These are phyloP conservation scores for Trichomonas gallinae DNA, from an alignment of 208 protist species.

Conservation along the genomic window DNA sequence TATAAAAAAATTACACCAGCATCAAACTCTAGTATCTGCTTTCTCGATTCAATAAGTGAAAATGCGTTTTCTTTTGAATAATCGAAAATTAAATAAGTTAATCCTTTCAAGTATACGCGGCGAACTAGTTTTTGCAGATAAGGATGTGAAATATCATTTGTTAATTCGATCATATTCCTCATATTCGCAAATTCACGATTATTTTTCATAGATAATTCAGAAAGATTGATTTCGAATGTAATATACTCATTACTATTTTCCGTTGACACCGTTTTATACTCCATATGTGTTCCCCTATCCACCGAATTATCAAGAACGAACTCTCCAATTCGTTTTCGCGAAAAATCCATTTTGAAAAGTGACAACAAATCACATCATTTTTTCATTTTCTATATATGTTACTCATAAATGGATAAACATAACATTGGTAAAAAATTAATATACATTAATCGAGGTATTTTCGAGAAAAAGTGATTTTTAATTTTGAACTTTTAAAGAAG, in stretches of 20 bases:
- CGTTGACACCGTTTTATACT: neutral
- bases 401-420: too few species aligned
- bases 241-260: neutral
- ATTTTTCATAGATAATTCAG: neutral
- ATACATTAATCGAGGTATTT: too few species aligned
- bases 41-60: neutral
- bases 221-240: neutral
- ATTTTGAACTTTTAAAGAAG: too few species aligned
- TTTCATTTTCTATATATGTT: too few species aligned
- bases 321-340: neutral
- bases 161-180: neutral
- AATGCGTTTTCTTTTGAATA: neutral
- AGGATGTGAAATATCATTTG: neutral
- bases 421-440: too few species aligned
- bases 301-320: neutral
- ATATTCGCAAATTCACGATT: neutral
- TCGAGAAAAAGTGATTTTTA: too few species aligned
- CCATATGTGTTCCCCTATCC: neutral
- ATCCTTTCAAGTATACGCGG: neutral
- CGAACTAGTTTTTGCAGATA: neutral
- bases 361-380: too few species aligned
- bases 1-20: neutral
- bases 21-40: neutral
- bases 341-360: too few species aligned
- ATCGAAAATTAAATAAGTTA: neutral